Evolutionary conservation across 2,329 filamentous ascomycete genomes (phyloP).

Genomic region (Dothidotthia symphoricarpi): DNA sequence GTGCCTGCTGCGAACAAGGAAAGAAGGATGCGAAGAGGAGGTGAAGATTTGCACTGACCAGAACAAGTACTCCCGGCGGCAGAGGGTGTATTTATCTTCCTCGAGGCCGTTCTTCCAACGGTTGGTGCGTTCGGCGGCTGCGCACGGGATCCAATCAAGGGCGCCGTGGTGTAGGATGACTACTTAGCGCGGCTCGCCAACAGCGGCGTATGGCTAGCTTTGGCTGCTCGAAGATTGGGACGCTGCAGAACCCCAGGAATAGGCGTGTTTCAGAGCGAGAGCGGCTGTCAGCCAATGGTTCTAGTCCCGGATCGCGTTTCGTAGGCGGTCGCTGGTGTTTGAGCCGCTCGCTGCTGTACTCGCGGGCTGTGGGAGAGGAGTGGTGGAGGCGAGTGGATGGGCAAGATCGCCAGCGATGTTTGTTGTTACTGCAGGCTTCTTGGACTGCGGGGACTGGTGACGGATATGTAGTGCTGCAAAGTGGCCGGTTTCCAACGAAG

Average conservation of each 20-base stretch:
- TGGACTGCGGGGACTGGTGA: constrained; percentile 12
- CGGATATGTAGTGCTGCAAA: constrained; percentile 23
- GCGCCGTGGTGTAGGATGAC: constrained; percentile 16
- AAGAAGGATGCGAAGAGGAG: constrained; percentile 25
- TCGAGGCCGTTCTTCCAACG: constrained; percentile 22
- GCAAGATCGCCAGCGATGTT: constrained; percentile 12
- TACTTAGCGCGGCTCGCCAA: constrained; percentile 33
- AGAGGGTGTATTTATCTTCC: constrained; percentile 34
- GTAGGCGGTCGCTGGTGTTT: constrained; percentile 31
- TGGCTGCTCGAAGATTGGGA: constrained; percentile 26
- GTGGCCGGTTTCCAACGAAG: constrained; percentile 13
- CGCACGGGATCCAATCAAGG: constrained; percentile 31
- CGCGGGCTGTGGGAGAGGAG: not conserved
- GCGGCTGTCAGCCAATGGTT: constrained; percentile 36
- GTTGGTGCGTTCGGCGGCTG: constrained; percentile 27
- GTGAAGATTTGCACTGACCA: constrained; percentile 33
- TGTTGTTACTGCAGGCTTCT: constrained; percentile 11
- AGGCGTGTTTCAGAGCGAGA: constrained; percentile 40
- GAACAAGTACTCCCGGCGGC: constrained; percentile 24
- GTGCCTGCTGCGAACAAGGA: constrained; percentile 29
- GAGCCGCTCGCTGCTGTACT: constrained; percentile 23
- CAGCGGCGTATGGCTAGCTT: constrained; percentile 37
- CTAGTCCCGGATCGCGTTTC: constrained; percentile 31
- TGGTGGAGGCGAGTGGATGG: constrained; percentile 8
- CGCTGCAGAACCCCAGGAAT: constrained; percentile 31